These are phyloP conservation scores for Paraleonurus japonicus DNA, from an alignment of 257 asterid species.

Conservation along the genomic window DNA sequence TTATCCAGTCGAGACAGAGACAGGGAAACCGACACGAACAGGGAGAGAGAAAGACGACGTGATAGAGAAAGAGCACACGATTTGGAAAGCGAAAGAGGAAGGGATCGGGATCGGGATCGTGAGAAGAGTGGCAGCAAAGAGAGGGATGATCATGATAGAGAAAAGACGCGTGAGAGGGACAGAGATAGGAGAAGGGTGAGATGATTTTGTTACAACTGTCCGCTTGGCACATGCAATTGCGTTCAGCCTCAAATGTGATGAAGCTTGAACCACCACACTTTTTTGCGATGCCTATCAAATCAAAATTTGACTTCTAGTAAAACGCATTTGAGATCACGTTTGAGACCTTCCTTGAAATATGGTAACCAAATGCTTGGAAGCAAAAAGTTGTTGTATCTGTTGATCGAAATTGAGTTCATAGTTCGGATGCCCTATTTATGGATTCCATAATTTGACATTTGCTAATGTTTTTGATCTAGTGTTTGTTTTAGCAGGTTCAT, in stretches of 20 bases:
- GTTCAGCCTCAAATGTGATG: background rate
- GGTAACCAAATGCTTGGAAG: constrained; percentile 16
- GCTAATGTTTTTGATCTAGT: background rate
- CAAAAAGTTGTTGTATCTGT: constrained; percentile 29
- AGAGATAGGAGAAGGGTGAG: constrained; percentile 65
- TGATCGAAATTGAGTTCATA: background rate
- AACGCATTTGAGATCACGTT: constrained; percentile 9
- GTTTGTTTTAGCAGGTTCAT: background rate
- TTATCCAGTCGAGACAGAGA: constrained; percentile 55
- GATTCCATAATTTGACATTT: background rate
- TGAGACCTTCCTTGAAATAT: constrained; percentile 11
- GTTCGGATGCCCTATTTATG: background rate
- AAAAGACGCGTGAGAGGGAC: constrained; percentile 56
- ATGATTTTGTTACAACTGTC: constrained; percentile 30
- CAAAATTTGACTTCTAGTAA: background rate
- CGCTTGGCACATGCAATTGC: background rate
- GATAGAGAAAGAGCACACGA: constrained; percentile 51
- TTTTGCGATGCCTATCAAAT: background rate
- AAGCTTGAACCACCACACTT: constrained; percentile 11
- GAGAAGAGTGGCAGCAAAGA: constrained; percentile 74
- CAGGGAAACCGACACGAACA: constrained; percentile 47
- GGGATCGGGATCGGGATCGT: constrained; percentile 30
- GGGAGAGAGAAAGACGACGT: constrained; percentile 53
- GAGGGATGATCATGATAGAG: constrained; percentile 78
- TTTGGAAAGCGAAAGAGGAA: constrained; percentile 45